phyloP scores from a whole-genome alignment of 495 filamentous ascomycete genomes.

The Penicillium cataractarum region DNA sequence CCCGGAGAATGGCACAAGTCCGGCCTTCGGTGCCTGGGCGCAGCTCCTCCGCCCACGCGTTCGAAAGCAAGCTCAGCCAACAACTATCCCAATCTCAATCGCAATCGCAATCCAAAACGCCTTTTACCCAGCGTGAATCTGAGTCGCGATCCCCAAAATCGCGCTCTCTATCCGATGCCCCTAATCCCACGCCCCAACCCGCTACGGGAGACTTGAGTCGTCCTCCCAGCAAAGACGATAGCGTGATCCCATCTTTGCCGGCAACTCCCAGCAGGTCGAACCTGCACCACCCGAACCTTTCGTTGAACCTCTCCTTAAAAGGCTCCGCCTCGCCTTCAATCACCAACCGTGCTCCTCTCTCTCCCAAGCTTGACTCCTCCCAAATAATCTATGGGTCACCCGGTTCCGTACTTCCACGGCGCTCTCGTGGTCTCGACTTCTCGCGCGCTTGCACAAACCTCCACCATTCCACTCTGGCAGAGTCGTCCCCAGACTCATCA shows the following conservation, averaged over 20 bases:
- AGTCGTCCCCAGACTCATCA: slow-evolving; percentile 91
- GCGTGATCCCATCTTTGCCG: slow-evolving; percentile 61
- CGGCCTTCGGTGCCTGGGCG: slow-evolving; percentile 31
- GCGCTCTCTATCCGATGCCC: slow-evolving; percentile 50
- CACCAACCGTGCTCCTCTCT: slow-evolving; percentile 70
- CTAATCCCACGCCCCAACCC: slow-evolving; percentile 39
- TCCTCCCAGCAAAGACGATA: slow-evolving; percentile 76
- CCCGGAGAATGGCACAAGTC: slow-evolving; percentile 28
- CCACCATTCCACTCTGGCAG: slow-evolving; percentile 92
- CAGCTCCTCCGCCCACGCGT: slow-evolving; percentile 27
- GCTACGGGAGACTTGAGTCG: slow-evolving; percentile 35
- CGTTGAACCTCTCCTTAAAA: slow-evolving; percentile 72
- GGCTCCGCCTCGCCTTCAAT: slow-evolving; percentile 57
- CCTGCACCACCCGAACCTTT: slow-evolving; percentile 64
- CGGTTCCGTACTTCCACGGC: slow-evolving; percentile 80
- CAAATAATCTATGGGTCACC: slow-evolving; percentile 77
- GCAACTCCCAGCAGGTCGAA: slow-evolving; percentile 66
- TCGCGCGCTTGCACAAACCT: slow-evolving; percentile 92
- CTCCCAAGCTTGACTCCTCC: slow-evolving; percentile 81
- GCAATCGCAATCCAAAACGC: slow-evolving; percentile 26
- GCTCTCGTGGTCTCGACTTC: slow-evolving; percentile 87
- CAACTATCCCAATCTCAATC: slow-evolving; percentile 36
- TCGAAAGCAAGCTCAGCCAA: slow-evolving; percentile 49
- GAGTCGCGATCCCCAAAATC: slow-evolving; percentile 39
- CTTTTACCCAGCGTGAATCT: slow-evolving; percentile 25